Conservation (phyloP, 2,329 filamentous ascomycete species). For the Ophiognomonia clavigignenti-juglandacearum region DNA sequence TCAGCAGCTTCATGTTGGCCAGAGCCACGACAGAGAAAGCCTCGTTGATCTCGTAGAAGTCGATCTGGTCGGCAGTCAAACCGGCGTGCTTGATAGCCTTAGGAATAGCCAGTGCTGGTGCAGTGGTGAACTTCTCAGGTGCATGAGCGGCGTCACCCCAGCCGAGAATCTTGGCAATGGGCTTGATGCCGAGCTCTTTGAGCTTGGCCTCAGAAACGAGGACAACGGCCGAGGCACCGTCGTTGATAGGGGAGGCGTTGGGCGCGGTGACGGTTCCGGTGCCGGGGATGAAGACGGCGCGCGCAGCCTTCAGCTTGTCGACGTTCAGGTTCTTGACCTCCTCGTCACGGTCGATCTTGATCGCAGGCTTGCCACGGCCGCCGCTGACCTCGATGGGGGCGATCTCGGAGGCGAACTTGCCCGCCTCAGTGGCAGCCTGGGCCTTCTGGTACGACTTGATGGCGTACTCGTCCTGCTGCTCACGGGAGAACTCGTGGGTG, state of each 20-base stretch:
- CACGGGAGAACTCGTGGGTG: constrained; percentile 76
- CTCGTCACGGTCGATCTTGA: constrained; percentile 80
- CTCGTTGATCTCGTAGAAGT: constrained; percentile 99
- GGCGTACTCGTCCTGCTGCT: constrained; percentile 91
- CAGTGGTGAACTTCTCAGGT: constrained; percentile 92
- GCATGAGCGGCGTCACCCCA: constrained; percentile 93
- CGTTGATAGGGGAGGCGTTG: constrained; percentile 94
- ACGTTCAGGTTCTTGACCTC: constrained; percentile 92
- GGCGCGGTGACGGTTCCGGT: constrained; percentile 89
- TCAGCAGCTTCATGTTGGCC: constrained; percentile 91
- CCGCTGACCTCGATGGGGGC: constrained; percentile 82
- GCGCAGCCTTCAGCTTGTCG: constrained; percentile 79
- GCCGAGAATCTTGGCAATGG: constrained; percentile 92
- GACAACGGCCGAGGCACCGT: constrained; percentile 87
- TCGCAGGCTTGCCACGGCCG: constrained; percentile 81
- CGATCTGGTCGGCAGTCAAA: constrained; percentile 69
- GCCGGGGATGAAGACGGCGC: constrained; percentile 74
- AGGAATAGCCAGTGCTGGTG: constrained; percentile 88
- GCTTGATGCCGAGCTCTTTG: constrained; percentile 85
- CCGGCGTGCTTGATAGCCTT: constrained; percentile 96
- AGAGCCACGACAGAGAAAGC: constrained; percentile 96
- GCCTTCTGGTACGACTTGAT: constrained; percentile 94
- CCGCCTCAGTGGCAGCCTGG: constrained; percentile 75
- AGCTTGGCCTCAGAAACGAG: constrained; percentile 92
- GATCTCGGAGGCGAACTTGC: constrained; percentile 81